Evolutionary conservation across 305 asterid species (phyloP).

Genomic region (Fraxinus latifolia): DNA sequence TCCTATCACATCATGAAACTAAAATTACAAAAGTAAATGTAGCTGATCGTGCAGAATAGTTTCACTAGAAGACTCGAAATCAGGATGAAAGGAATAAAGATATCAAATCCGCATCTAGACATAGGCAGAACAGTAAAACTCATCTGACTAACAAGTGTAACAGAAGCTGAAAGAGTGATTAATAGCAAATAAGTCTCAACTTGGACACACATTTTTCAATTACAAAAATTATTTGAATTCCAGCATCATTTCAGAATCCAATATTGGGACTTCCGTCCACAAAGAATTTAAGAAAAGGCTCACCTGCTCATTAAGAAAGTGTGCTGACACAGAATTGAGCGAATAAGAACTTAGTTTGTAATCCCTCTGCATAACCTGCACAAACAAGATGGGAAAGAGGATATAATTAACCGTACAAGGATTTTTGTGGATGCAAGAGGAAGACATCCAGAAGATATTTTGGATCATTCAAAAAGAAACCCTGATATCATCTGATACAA

Average conservation of each 20-base stretch:
- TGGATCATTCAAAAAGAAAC: conserved; percentile 20
- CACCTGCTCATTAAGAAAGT: conserved; percentile 97
- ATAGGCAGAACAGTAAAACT: background rate
- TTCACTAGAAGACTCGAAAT: conserved; percentile 16
- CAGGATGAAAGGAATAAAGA: background rate
- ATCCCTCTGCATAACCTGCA: conserved; percentile 92
- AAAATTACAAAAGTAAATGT: conserved; percentile 1
- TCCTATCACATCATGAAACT: conserved; percentile 5
- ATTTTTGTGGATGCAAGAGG: conserved; percentile 12
- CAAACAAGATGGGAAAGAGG: conserved; percentile 24
- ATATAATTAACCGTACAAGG: conserved; percentile 7
- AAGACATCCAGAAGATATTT: conserved; percentile 13
- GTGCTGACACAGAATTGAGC: conserved; percentile 96
- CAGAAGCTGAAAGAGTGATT: conserved; percentile 7
- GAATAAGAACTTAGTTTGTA: conserved; percentile 94
- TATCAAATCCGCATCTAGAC: background rate
- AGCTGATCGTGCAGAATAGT: background rate
- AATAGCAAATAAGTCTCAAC: conserved; percentile 12
- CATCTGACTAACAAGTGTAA: background rate
- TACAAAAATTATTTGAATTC: background rate
- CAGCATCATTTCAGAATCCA: conserved; percentile 7
- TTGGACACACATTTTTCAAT: conserved; percentile 8
- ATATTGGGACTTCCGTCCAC: conserved; percentile 1
- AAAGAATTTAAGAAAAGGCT: conserved; percentile 13
- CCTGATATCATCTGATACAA: conserved; percentile 8